These are phyloP conservation scores for Eremochloa ophiuroides DNA, from an alignment of 176 grass and related monocot genomes.

Conservation along the genomic window DNA sequence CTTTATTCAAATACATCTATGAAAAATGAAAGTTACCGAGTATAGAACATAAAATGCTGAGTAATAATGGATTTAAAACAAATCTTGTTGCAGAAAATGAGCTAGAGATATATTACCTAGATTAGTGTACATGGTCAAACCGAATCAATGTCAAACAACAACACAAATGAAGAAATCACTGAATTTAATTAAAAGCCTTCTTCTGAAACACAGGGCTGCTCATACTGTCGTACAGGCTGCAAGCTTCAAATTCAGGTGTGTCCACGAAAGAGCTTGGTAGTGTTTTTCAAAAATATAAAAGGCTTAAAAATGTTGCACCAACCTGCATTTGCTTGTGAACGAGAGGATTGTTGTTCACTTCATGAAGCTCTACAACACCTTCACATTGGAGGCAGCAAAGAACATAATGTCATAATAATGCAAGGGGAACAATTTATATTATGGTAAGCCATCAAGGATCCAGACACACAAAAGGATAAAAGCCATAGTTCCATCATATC, in stretches of 20 bases:
- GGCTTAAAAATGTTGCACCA: neutral
- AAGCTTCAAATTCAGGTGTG: neutral
- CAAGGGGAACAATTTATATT: neutral
- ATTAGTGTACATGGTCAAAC: neutral
- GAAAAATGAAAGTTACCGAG: neutral
- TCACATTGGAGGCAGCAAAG: slow-evolving; percentile 15
- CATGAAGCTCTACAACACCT: slow-evolving; percentile 58
- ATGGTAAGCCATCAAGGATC: neutral
- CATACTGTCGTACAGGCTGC: neutral
- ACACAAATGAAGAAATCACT: neutral
- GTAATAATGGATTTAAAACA: neutral
- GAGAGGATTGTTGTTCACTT: neutral
- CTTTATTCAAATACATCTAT: slow-evolving; percentile 16
- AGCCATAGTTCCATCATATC: neutral
- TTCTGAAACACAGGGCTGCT: neutral
- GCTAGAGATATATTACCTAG: neutral
- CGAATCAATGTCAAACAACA: neutral
- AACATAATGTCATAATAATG: neutral
- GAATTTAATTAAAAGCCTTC: neutral
- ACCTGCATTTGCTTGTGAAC: neutral
- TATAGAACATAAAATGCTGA: no score
- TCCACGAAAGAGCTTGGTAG: neutral
- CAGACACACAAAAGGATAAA: neutral
- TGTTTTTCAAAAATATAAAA: neutral
- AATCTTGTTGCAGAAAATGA: neutral